Evolutionary conservation across 1,284 basidiomycete genomes (phyloP).

Genomic region (Neotropicomus parvogracilis): DNA sequence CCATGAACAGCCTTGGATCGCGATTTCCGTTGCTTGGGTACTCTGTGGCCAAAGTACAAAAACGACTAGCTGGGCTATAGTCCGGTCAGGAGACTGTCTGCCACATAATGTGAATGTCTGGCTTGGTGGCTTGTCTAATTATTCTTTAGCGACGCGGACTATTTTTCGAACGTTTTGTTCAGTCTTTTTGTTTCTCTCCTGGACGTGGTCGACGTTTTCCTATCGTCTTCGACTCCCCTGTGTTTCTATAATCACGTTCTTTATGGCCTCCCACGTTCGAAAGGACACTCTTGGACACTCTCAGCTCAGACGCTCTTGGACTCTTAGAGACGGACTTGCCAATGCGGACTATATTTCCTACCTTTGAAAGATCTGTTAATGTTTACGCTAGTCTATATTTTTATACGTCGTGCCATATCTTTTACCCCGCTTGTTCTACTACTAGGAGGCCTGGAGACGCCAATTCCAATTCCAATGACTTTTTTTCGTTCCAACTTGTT

Average conservation of each 20-base stretch:
- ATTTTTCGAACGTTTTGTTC: slow-evolving; percentile 10
- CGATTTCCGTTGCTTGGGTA: slow-evolving; percentile 61
- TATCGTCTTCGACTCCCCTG: slow-evolving; percentile 4
- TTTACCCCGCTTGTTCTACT: slow-evolving; percentile 9
- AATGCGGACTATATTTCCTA: slow-evolving; percentile 20
- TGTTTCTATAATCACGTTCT: slow-evolving; percentile 13
- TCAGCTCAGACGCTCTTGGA: slow-evolving; percentile 20
- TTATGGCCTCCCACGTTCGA: slow-evolving; percentile 21
- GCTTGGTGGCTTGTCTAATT: background rate
- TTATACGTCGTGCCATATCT: slow-evolving; percentile 27
- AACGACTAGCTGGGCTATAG: slow-evolving; percentile 40
- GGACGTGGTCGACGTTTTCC: slow-evolving; percentile 11
- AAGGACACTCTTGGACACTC: slow-evolving; percentile 25
- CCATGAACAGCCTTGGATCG: slow-evolving; percentile 57
- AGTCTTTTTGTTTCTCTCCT: background rate
- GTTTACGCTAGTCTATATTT: slow-evolving; percentile 28
- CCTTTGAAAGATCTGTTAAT: slow-evolving; percentile 22
- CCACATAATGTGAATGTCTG: slow-evolving; percentile 1
- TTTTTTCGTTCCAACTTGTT: slow-evolving; percentile 12
- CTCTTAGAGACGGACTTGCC: slow-evolving; percentile 26
- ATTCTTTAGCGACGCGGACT: slow-evolving; percentile 13
- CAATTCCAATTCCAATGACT: background rate
- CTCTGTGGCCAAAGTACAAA: slow-evolving; percentile 42
- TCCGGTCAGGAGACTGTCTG: slow-evolving; percentile 2
- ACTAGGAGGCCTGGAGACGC: slow-evolving; percentile 7